These are phyloP conservation scores for Stagonosporopsis chrysanthemi DNA, from an alignment of 2,329 filamentous ascomycete genomes.

Conservation along the genomic window DNA sequence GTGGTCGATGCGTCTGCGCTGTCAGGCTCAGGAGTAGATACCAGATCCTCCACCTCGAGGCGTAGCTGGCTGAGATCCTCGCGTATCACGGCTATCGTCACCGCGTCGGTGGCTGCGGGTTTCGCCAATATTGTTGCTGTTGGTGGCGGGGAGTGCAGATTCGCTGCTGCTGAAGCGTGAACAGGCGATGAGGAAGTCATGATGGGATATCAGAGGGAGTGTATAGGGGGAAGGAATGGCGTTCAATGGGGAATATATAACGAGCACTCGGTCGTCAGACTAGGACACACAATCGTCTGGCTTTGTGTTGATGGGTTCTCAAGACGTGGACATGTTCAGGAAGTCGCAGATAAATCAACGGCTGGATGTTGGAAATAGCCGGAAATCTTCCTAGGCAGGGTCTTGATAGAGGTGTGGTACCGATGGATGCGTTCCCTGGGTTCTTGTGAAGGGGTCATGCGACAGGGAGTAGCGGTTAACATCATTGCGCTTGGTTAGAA, in stretches of 20 bases:
- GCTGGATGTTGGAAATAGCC: neutral
- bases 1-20: neutral
- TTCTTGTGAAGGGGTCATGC: neutral
- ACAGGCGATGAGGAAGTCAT: neutral
- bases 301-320: no score
- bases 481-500: neutral
- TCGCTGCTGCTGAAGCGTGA: neutral
- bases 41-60: neutral
- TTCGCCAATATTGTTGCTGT: neutral
- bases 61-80: neutral
- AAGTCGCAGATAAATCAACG: no score
- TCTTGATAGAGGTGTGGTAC: neutral
- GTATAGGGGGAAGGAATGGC: no score
- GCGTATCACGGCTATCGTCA: neutral
- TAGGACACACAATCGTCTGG: no score
- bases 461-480: neutral
- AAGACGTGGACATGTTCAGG: no score
- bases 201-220: neutral
- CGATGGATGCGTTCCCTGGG: neutral
- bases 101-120: neutral
- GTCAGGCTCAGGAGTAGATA: neutral
- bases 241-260: no score
- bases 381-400: no score
- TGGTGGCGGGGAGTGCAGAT: neutral
- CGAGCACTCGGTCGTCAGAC: no score